A percentile compares a stretch with the other conserved stretches of the same genome.
Evolutionary conservation across 2,329 filamentous ascomycete genomes (phyloP).

Genomic region (Aspergillus sp.): DNA sequence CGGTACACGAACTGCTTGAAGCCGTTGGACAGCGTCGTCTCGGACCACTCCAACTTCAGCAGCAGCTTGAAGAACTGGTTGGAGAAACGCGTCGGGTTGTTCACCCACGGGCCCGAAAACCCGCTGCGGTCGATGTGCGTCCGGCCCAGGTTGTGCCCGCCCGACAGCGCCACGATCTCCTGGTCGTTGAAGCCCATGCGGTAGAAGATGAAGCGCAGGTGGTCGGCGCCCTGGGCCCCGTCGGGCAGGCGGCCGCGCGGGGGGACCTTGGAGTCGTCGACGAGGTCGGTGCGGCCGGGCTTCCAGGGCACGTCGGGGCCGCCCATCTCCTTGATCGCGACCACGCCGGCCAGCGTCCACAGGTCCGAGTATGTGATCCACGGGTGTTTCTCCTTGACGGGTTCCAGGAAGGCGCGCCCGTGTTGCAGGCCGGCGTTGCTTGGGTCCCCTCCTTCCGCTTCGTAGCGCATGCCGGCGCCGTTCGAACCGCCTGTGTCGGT

Average conservation of each 20-base stretch:
- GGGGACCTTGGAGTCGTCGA: conserved; percentile 68
- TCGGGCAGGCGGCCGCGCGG: conserved; percentile 89
- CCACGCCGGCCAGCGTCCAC: conserved; percentile 83
- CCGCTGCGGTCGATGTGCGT: conserved; percentile 50
- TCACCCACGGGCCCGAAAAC: conserved; percentile 53
- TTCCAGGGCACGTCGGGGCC: conserved; percentile 82
- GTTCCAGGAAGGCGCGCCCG: conserved; percentile 87
- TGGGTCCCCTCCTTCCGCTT: conserved; percentile 55
- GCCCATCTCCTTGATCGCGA: conserved; percentile 89
- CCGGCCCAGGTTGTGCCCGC: conserved; percentile 70
- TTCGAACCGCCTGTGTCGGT: conserved; percentile 57
- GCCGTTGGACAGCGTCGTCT: conserved; percentile 46
- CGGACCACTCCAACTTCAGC: conserved; percentile 46
- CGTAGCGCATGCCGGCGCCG: conserved; percentile 59
- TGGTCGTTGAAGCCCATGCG: conserved; percentile 98
- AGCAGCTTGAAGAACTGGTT: conserved; percentile 52
- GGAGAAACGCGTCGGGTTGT: conserved; percentile 51
- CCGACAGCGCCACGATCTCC: conserved; percentile 84
- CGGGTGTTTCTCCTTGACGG: conserved; percentile 80
- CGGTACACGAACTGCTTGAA: conserved; percentile 52
- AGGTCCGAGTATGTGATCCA: conserved; percentile 97
- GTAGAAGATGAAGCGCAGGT: conserved; percentile 85
- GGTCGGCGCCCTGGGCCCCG: conserved; percentile 64
- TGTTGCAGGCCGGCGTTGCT: conserved; percentile 62
- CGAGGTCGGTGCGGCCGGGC: conserved; percentile 73